These are phyloP conservation scores for Diutina mesorugosa DNA, from an alignment of 1,139 yeast species.

Conservation along the genomic window DNA sequence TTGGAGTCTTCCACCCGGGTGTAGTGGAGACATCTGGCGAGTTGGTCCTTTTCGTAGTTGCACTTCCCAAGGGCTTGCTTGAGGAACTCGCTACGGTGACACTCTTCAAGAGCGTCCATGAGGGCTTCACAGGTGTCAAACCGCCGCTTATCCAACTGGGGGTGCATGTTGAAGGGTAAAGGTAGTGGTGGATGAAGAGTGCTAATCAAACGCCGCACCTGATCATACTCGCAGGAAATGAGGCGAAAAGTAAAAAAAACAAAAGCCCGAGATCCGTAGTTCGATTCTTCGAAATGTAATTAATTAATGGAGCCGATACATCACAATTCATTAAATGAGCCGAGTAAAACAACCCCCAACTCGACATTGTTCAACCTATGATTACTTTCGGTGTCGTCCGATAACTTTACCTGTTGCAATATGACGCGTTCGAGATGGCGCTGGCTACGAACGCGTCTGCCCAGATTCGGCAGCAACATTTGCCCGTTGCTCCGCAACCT, in stretches of 20 bases:
- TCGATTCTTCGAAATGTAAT: not conserved
- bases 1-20: slow-evolving; percentile 62
- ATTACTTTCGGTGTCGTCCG: not conserved
- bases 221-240: no score
- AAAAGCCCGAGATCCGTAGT: not conserved
- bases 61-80: slow-evolving; percentile 76
- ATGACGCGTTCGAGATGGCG: not conserved
- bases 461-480: not conserved
- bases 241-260: no score
- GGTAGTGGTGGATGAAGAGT: not conserved
- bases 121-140: slow-evolving; percentile 59
- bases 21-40: slow-evolving; percentile 66
- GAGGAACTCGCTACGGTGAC: slow-evolving; percentile 64
- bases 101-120: slow-evolving; percentile 80
- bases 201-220: not conserved
- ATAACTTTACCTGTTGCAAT: not conserved
- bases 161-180: slow-evolving; percentile 20
- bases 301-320: no score
- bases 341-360: no score
- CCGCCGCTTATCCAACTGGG: slow-evolving; percentile 32
- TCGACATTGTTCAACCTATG: no score
- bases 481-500: not conserved
- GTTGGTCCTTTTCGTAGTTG: slow-evolving; percentile 71
- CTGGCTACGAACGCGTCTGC: not conserved
- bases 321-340: no score